Base-by-base conservation (phyloP, 345 rosid genomes). In the Pugionium dolabratum region DNA sequence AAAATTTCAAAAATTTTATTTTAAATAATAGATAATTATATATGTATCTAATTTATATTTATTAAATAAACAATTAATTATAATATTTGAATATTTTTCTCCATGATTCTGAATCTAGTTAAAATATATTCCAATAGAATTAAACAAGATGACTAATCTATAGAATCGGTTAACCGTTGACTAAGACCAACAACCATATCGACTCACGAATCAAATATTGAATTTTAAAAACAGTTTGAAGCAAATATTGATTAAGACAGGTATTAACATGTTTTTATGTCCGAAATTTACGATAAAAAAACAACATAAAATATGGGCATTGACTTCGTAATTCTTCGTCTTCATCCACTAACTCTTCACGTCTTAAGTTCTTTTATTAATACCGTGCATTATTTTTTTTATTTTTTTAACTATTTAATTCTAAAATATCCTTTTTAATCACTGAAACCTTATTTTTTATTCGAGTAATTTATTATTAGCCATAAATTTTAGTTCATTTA, bases 341-440 rank as follows among this genome's bases (percentile, higher is more conserved):
- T 31, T 47, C 36, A 46, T 54, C 69, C 62, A 62, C 63, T 47
- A 70, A 40, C 58, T 54, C 57, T 7, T 47, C 69, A 61, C 74
- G 48, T 70, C 74, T 11, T 61, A 43, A 26, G n/a, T 60, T 53
- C 50, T 26, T 40, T 27, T 0, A 27, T 42, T n/a, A 29, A 9
- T 29, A 43, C 18, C 18, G 18, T 18, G 18, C 18, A 18, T 18
- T 18, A 18, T 18, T 18, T 18, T 18, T 18, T 18, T 18, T 18
- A 18, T 18, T 18, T 18, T 18, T 18, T 18, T 18, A 18, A 18
- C 18, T 18, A 18, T 18, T 0, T 18, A 18, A 18, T 18, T 18
- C 18, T 18, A 18, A 18, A 18, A 18, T 18, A 18, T 18, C 18
- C 0, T 18, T 18, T 18, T 18, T 18, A 18, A 18, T 18, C 18